A percentile compares a stretch with the other conserved stretches of the same genome.
Evolutionary conservation across 768 basidiomycete genomes (phyloP).

Genomic region (Cystobasidium ongulense): DNA sequence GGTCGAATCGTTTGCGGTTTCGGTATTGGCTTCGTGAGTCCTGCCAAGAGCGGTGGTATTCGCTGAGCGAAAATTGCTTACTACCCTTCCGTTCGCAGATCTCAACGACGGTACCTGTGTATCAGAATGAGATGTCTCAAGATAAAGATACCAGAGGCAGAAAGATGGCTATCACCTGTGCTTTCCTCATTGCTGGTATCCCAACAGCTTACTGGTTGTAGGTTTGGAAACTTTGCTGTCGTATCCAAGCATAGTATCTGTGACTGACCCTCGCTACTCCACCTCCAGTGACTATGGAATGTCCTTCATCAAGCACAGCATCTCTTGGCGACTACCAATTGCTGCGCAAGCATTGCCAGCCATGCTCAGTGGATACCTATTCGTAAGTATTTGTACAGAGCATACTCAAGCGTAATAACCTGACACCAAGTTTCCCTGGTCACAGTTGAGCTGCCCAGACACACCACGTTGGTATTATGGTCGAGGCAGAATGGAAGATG

Average conservation of each 20-base stretch:
- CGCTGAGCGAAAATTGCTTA: background rate
- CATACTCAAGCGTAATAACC: background rate
- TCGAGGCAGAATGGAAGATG: background rate
- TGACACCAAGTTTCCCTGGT: background rate
- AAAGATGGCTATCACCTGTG: conserved; percentile 12
- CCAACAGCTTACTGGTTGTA: conserved; percentile 3
- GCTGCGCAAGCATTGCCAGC: background rate
- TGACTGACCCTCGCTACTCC: background rate
- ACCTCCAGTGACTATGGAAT: background rate
- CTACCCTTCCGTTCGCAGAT: background rate
- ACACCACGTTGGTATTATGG: conserved; percentile 20
- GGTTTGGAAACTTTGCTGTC: background rate
- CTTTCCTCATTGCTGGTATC: conserved; percentile 2
- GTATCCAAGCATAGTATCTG: background rate
- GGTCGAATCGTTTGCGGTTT: conserved; percentile 11
- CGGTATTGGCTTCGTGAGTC: conserved; percentile 15
- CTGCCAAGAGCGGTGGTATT: background rate
- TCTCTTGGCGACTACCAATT: conserved; percentile 15
- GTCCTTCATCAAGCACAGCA: background rate
- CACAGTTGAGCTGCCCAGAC: background rate
- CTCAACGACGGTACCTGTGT: conserved; percentile 7
- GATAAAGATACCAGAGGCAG: background rate
- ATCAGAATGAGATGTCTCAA: conserved; percentile 5
- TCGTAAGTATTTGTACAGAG: background rate
- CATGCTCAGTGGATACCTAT: background rate